A percentile compares a stretch with the other conserved stretches of the same genome.
Conservation (phyloP, 2,329 filamentous ascomycete genomes). For the Colletotrichum paranaense region DNA sequence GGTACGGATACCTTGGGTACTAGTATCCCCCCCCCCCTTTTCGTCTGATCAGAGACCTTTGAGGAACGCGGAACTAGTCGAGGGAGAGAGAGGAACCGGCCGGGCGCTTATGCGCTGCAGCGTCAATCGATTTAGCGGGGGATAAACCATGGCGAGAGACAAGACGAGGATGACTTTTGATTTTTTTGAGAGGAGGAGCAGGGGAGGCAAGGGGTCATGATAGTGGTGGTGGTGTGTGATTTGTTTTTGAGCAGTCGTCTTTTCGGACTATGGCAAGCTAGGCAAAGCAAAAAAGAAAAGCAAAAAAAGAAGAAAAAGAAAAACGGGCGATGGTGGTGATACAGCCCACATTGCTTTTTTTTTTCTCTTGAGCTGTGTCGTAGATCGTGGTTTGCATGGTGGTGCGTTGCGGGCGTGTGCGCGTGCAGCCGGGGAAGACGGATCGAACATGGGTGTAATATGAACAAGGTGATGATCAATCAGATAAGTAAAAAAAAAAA, state of each 20-base stretch:
- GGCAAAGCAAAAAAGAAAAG: neutral
- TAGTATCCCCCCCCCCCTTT: neutral
- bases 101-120: conserved; percentile 16
- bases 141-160: no score
- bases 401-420: neutral
- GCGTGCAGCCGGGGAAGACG: neutral
- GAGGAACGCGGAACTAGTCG: no score
- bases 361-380: neutral
- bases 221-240: neutral
- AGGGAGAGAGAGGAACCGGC: neutral
- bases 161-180: no score
- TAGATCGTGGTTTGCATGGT: neutral
- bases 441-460: neutral
- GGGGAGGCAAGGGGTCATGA: neutral
- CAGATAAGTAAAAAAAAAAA: neutral
- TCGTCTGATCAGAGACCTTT: neutral
- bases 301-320: neutral
- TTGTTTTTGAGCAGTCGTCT: neutral
- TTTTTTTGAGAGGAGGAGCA: no score
- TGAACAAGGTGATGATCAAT: neutral
- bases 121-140: conserved; percentile 13
- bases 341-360: neutral
- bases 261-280: neutral
- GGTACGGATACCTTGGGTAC: no score
- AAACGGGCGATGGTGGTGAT: neutral